Percentiles rank a stretch among this genome's conserved stretches.
phyloP scores from a whole-genome alignment of 345 rosid species.

The Pistacia atlantica region DNA sequence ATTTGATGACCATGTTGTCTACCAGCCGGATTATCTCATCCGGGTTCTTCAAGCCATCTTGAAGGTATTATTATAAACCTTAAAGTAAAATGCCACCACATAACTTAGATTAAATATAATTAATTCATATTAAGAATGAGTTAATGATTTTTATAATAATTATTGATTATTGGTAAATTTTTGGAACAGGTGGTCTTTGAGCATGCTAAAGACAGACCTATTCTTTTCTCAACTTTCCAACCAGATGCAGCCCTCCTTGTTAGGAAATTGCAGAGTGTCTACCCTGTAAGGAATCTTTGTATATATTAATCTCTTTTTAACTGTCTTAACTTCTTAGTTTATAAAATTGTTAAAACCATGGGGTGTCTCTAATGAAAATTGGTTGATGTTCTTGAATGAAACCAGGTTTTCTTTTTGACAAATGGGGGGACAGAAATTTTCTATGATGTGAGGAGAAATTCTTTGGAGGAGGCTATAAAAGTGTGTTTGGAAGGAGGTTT shows the following conservation, averaged over 20 bases:
- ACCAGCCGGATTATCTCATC: conserved; percentile 57
- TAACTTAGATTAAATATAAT: too few relatives aligned
- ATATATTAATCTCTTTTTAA: background rate
- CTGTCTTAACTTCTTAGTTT: too few relatives aligned
- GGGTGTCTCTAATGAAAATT: background rate
- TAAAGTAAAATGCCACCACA: too few relatives aligned
- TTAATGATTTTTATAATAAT: background rate
- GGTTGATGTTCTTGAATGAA: conserved; percentile 1
- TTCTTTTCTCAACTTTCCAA: conserved; percentile 87
- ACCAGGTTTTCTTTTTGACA: conserved; percentile 81
- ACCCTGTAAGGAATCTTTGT: conserved; percentile 60
- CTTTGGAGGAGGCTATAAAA: conserved; percentile 81
- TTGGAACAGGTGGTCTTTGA: conserved; percentile 57
- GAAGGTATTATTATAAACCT: conserved; percentile 30
- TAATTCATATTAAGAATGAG: background rate
- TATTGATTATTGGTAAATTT: background rate
- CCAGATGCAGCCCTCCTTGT: conserved; percentile 85
- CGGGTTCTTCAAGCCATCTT: conserved; percentile 62
- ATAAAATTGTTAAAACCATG: too few relatives aligned
- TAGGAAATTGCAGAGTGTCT: conserved; percentile 63
- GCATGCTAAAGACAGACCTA: conserved; percentile 59
- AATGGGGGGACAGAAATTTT: conserved; percentile 60
- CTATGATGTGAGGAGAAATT: conserved; percentile 74
- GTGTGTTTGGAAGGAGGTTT: conserved; percentile 75
- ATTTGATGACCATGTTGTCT: conserved; percentile 79